Percentiles rank a stretch among this genome's conserved stretches.
phyloP scores from a whole-genome alignment of 1,284 basidiomycete species.

The Cryptococcus sp. region DNA sequence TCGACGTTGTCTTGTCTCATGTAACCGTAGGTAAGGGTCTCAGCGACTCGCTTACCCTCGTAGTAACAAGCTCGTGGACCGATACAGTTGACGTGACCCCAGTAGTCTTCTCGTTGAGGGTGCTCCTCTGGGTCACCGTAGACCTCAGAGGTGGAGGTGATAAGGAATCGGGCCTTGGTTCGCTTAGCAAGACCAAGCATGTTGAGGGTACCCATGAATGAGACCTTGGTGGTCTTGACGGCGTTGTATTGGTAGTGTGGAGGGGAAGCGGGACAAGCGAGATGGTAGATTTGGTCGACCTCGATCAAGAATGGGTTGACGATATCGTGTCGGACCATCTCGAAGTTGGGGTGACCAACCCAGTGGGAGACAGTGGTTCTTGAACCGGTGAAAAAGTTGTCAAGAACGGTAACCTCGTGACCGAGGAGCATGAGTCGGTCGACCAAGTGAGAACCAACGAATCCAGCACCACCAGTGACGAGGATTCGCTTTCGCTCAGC shows the following conservation, averaged over 20 bases:
- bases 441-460: conserved; percentile 94
- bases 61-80: conserved; percentile 97
- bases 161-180: conserved; percentile 92
- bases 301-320: conserved; percentile 96
- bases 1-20: conserved; percentile 90
- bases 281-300: conserved; percentile 95
- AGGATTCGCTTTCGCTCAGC: conserved; percentile 79
- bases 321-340: conserved; percentile 94
- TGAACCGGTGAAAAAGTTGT: conserved; percentile 97
- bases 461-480: conserved; percentile 87
- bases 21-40: conserved; percentile 92
- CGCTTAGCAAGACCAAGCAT: conserved; percentile 98
- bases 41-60: conserved; percentile 93
- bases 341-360: conserved; percentile 97
- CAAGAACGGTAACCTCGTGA: conserved; percentile 93
- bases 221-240: conserved; percentile 96
- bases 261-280: conserved; percentile 92
- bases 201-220: conserved; percentile 94
- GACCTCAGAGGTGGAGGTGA: conserved; percentile 87
- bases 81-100: conserved; percentile 97
- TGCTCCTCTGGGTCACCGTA: conserved; percentile 97
- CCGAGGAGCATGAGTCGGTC: conserved; percentile 96
- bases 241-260: conserved; percentile 94
- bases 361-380: conserved; percentile 87
- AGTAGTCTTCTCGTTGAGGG: conserved; percentile 92